Evolutionary conservation across 2,329 filamentous ascomycete species (phyloP).

Genomic region (Penicillium sp.): DNA sequence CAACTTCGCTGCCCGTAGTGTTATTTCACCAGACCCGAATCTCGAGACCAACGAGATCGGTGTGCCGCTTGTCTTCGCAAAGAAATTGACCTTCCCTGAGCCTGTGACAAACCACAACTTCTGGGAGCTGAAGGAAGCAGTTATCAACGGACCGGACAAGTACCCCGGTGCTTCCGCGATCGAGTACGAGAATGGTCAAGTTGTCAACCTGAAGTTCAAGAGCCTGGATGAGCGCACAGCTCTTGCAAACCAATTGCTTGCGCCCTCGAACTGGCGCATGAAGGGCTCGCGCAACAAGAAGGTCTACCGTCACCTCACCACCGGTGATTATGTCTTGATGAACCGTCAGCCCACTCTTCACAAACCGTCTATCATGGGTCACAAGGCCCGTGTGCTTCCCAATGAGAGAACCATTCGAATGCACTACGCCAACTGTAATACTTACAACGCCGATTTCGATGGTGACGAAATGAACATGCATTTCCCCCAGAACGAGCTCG

Average conservation of each 20-base stretch:
- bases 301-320: slow-evolving; percentile 90
- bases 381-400: slow-evolving; percentile 82
- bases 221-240: slow-evolving; percentile 81
- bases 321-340: slow-evolving; percentile 97
- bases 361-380: slow-evolving; percentile 98
- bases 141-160: slow-evolving; percentile 87
- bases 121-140: slow-evolving; percentile 88
- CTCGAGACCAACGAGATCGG: slow-evolving; percentile 99
- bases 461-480: slow-evolving; percentile 99
- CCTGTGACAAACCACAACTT: slow-evolving; percentile 97
- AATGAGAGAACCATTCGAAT: slow-evolving; percentile 97
- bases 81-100: slow-evolving; percentile 92
- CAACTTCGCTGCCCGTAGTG: slow-evolving; percentile 93
- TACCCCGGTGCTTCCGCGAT: slow-evolving; percentile 94
- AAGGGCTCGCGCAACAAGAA: slow-evolving; percentile 86
- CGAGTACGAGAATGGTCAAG: slow-evolving; percentile 90
- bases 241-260: slow-evolving; percentile 86
- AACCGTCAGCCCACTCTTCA: slow-evolving; percentile 97
- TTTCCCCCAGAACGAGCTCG: slow-evolving; percentile 95
- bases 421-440: slow-evolving; percentile 99
- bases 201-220: slow-evolving; percentile 82
- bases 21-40: slow-evolving; percentile 97
- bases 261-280: slow-evolving; percentile 68
- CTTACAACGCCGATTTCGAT: slow-evolving; percentile 98
- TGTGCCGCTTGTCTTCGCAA: slow-evolving; percentile 95